A percentile compares a stretch with the other conserved stretches of the same genome.
Conservation (phyloP, 495 filamentous ascomycete species). For the Oidiodendron maius region DNA sequence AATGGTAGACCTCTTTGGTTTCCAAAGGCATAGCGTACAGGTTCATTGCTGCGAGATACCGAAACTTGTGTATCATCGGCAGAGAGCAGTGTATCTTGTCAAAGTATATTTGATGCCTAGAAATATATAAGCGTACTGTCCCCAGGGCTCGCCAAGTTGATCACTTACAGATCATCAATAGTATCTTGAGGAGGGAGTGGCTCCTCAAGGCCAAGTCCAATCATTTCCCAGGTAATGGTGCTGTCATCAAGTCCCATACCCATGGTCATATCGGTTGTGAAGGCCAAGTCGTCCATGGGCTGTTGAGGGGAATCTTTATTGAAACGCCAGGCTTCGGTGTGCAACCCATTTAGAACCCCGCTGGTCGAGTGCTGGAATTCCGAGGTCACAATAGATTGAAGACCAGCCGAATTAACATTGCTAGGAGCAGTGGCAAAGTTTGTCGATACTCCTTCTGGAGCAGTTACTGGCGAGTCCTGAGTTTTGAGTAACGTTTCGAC, state of each 20-base stretch:
- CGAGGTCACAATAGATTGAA: conserved; percentile 8
- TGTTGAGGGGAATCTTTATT: conserved; percentile 42
- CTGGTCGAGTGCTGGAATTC: conserved; percentile 41
- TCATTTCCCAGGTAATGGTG: conserved; percentile 81
- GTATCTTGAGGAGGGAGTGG: conserved; percentile 82
- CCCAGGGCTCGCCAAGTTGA: background rate
- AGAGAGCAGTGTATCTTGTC: conserved; percentile 79
- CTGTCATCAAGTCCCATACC: conserved; percentile 37
- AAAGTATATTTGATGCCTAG: conserved; percentile 80
- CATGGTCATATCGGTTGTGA: conserved; percentile 40
- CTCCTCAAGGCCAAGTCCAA: conserved; percentile 87
- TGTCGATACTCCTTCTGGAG: conserved; percentile 13
- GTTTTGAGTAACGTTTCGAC: conserved; percentile 88
- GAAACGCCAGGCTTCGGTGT: conserved; percentile 47
- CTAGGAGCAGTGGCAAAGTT: conserved; percentile 4
- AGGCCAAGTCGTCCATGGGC: conserved; percentile 43
- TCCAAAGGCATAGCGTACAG: conserved; percentile 43
- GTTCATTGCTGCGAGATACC: conserved; percentile 80
- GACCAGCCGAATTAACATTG: conserved; percentile 9
- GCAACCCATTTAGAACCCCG: conserved; percentile 34
- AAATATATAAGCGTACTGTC: conserved; percentile 5
- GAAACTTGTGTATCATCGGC: conserved; percentile 83
- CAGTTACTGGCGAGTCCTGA: conserved; percentile 41
- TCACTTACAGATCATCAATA: conserved; percentile 78
- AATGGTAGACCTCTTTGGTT: background rate